Evolutionary conservation across 208 protist genomes (phyloP).

Genomic region (Trypanosoma melophagium): DNA sequence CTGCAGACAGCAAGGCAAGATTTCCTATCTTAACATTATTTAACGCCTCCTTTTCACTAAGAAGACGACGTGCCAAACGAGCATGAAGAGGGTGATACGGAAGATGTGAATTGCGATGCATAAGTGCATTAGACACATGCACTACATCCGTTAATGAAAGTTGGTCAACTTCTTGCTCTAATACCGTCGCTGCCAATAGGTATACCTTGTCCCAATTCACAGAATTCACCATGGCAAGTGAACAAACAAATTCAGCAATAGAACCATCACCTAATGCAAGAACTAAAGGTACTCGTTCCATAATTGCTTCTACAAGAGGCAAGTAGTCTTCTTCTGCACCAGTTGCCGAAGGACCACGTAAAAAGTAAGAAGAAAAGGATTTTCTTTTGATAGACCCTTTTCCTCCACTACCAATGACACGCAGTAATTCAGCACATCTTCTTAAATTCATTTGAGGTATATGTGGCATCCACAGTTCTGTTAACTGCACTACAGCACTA

Average conservation of each 20-base stretch:
- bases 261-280: not conserved
- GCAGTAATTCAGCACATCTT: conserved; percentile 35
- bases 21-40: conserved; percentile 21
- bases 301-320: conserved; percentile 37
- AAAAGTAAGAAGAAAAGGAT: not conserved
- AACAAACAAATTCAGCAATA: conserved; percentile 23
- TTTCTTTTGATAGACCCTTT: not conserved
- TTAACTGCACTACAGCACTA: conserved; percentile 48
- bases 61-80: conserved; percentile 47
- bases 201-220: conserved; percentile 57
- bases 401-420: conserved; percentile 10
- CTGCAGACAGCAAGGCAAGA: conserved; percentile 23
- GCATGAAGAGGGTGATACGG: conserved; percentile 64
- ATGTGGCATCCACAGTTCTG: conserved; percentile 46
- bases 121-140: conserved; percentile 36
- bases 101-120: conserved; percentile 54
- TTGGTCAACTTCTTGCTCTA: conserved; percentile 22
- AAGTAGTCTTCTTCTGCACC: conserved; percentile 57
- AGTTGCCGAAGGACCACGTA: conserved; percentile 7
- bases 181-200: conserved; percentile 34
- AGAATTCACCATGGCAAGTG: conserved; percentile 38
- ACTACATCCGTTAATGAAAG: conserved; percentile 9
- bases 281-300: conserved; percentile 14
- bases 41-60: conserved; percentile 40
- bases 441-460: conserved; percentile 26